Percentiles rank a stretch among this genome's conserved stretches.
These are phyloP conservation scores for Alectoria sarmentosa DNA, from an alignment of 495 filamentous ascomycete genomes.

Conservation along the genomic window DNA sequence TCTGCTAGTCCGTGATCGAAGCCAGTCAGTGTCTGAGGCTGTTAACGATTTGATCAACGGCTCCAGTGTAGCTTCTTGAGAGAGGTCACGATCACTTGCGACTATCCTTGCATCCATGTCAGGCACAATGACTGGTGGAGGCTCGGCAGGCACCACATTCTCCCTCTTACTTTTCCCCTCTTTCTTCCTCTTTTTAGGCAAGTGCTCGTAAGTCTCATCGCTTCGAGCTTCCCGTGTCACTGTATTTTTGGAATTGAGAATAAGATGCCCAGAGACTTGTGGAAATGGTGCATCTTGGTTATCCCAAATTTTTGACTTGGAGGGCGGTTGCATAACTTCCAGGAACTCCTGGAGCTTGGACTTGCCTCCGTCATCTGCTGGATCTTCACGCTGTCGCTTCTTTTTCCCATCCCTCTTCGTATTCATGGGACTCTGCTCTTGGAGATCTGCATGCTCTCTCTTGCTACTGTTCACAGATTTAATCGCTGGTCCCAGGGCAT, in stretches of 20 bases:
- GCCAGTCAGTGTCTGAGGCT: constrained; percentile 81
- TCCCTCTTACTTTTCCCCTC: constrained; percentile 14
- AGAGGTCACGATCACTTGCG: background rate
- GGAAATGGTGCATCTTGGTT: constrained; percentile 47
- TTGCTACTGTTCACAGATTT: constrained; percentile 3
- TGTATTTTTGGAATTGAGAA: too few species aligned
- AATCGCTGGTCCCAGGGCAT: constrained; percentile 25
- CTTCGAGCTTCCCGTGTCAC: constrained; percentile 33
- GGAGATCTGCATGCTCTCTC: background rate
- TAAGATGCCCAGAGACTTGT: constrained; percentile 13
- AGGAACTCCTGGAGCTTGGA: constrained; percentile 82
- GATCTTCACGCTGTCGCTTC: constrained; percentile 5
- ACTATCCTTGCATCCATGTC: background rate
- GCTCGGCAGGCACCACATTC: constrained; percentile 2
- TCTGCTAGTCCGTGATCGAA: constrained; percentile 86
- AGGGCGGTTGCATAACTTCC: constrained; percentile 66
- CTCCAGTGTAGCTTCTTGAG: background rate
- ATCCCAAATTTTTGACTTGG: constrained; percentile 60
- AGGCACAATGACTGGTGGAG: background rate
- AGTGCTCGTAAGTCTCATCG: constrained; percentile 60
- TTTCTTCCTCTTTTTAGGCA: constrained; percentile 41
- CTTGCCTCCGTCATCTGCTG: constrained; percentile 36
- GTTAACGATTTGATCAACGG: constrained; percentile 13
- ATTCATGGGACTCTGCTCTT: background rate
- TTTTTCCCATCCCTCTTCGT: background rate